Evolutionary conservation across 2,329 filamentous ascomycete genomes (phyloP).

Genomic region (Malbranchea zuffiana): DNA sequence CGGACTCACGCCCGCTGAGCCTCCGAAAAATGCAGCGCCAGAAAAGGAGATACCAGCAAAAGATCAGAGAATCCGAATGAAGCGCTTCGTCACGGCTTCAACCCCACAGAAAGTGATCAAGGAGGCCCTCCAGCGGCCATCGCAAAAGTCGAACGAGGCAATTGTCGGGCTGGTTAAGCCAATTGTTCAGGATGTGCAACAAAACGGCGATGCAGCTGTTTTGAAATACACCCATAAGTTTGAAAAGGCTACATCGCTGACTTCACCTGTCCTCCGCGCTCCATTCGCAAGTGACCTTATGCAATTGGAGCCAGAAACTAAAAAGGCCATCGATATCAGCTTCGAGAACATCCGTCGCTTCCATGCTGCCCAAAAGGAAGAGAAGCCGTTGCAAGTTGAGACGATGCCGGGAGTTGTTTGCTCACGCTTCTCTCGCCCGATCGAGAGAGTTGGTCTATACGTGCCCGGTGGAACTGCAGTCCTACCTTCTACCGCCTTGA

Average conservation of each 20-base stretch:
- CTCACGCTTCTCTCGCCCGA: constrained; percentile 81
- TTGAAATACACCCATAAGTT: constrained; percentile 96
- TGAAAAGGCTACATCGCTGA: constrained; percentile 86
- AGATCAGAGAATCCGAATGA: constrained; percentile 65
- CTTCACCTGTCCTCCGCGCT: constrained; percentile 76
- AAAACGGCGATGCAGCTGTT: constrained; percentile 74
- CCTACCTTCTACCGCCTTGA: constrained; percentile 90
- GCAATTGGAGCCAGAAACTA: constrained; percentile 72
- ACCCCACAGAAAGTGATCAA: constrained; percentile 55
- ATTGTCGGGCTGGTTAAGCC: constrained; percentile 85
- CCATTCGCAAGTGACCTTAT: constrained; percentile 80
- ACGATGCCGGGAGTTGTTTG: constrained; percentile 97
- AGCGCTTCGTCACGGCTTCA: constrained; percentile 58
- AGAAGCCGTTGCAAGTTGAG: constrained; percentile 72
- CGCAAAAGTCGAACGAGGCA: constrained; percentile 85
- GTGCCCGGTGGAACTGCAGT: constrained; percentile 94
- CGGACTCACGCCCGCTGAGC: constrained; percentile 41
- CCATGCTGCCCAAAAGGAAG: constrained; percentile 80
- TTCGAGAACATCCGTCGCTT: constrained; percentile 93
- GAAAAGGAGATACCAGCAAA: constrained; percentile 40
- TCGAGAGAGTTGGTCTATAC: constrained; percentile 93
- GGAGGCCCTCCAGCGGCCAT: constrained; percentile 72
- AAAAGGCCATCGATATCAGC: constrained; percentile 82
- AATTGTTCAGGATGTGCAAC: constrained; percentile 79
- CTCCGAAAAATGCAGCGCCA: constrained; percentile 25